These are phyloP conservation scores for Xerophyta viscosa DNA, from an alignment of 106 monocot genomes.

Conservation along the genomic window DNA sequence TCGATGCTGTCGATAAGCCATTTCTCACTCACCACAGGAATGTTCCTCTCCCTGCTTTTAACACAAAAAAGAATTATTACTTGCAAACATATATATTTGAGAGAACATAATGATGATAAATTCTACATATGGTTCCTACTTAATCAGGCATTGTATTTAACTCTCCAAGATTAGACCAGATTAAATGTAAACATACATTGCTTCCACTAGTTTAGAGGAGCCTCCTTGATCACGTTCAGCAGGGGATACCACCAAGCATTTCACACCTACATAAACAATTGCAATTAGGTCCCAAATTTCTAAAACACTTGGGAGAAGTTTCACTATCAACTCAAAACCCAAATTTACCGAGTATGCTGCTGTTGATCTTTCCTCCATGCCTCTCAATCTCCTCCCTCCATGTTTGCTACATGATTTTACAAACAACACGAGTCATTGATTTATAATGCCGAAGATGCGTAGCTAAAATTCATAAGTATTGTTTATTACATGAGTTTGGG, in stretches of 20 bases:
- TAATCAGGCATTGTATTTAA: no score
- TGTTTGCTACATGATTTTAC: constrained; percentile 21
- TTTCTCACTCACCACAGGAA: constrained; percentile 69
- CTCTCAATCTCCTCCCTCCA: constrained; percentile 70
- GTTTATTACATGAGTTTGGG: constrained; percentile 39
- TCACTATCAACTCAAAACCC: neutral
- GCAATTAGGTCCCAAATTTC: no score
- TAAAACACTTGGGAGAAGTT: no score
- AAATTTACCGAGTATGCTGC: constrained; percentile 28
- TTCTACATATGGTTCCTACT: no score
- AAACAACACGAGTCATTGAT: no score
- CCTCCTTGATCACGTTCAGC: constrained; percentile 61
- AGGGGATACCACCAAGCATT: constrained; percentile 56
- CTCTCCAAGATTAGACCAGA: no score
- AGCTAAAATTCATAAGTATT: no score
- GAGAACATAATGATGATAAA: neutral
- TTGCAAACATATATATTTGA: neutral
- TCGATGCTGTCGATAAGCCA: constrained; percentile 69
- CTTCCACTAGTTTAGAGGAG: constrained; percentile 51
- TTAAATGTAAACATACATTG: constrained; percentile 28
- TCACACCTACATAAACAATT: constrained; percentile 40
- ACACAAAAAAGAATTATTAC: neutral
- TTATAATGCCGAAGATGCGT: no score
- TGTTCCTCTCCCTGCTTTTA: constrained; percentile 35
- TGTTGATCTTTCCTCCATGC: constrained; percentile 64